Percentiles rank a stretch among this genome's conserved stretches.
Conservation (phyloP, 352 stramenopile species). For the Poterioochromonas sp. region DNA sequence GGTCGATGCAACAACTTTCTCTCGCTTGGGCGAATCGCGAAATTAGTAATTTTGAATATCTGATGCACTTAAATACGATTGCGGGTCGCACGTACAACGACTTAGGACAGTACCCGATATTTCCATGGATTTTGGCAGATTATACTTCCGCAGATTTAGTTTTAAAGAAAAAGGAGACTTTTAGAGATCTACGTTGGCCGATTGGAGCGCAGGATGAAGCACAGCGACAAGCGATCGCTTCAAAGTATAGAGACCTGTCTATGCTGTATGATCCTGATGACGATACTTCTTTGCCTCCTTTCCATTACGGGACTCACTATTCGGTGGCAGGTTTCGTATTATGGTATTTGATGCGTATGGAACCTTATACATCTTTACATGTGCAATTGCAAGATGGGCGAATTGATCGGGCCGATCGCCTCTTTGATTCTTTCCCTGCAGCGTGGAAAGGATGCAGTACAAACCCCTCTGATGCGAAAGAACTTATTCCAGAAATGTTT, state of each 20-base stretch:
- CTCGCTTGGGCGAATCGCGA: constrained; percentile 71
- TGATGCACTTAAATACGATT: constrained; percentile 93
- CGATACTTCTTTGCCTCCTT: constrained; percentile 56
- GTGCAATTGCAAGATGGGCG: constrained; percentile 49
- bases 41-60: constrained; percentile 97
- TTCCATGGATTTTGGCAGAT: constrained; percentile 87
- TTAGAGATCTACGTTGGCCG: constrained; percentile 85
- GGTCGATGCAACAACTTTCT: constrained; percentile 1
- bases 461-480: constrained; percentile 60
- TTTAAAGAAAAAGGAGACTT: constrained; percentile 62
- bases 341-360: constrained; percentile 87
- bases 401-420: constrained; percentile 58
- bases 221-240: constrained; percentile 67
- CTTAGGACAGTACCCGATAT: constrained; percentile 78
- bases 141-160: constrained; percentile 70
- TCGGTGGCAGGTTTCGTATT: constrained; percentile 88
- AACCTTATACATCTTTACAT: constrained; percentile 64
- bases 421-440: constrained; percentile 52
- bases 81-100: constrained; percentile 89
- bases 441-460: constrained; percentile 50
- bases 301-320: constrained; percentile 96
- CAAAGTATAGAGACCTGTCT: constrained; percentile 32
- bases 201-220: constrained; percentile 79
- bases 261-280: neutral
- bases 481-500: constrained; percentile 68